Evolutionary conservation across 306 rosid species (phyloP), one percentile per base, ranked within the genome.

Genomic region (Psophocarpus tetragonolobus): DNA sequence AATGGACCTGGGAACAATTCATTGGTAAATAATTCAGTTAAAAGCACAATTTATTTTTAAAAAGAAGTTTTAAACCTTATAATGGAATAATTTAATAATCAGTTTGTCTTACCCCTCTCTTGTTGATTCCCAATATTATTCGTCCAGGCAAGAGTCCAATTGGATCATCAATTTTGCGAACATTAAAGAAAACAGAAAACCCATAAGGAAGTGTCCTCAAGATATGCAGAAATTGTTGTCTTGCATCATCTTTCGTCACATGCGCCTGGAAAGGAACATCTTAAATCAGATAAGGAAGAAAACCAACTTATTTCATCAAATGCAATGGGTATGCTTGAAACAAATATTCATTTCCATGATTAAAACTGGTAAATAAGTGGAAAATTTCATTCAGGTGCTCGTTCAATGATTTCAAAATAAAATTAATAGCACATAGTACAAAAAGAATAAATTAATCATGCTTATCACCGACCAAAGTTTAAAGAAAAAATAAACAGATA

Each of bases 121-220:
- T 94, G 84, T 94, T 94, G 84, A 94, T 94, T 76, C 96, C 98
- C 87, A 94, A 85, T 87, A 92, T 82, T 45, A 94, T 92, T 51
- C 97, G 87, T 68, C 98, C 98, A 0, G 98, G 98, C 24, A 94
- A 80, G 75, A 94, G 97, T 39, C 98, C 98, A 73, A 94, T 94
- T 47, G 98, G 98, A 85, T 94, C 97, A 81, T 94, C 97, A 76
- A 94, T 94, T 91, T 90, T 94, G 36, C 96, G 97, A 69, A 94
- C 91, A 74, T 91, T 84, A 80, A 94, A 94, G 84, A 94, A 94
- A 51, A 94, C 94, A 26, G 98, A 90, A 85, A 87, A 87, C 67
- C 98, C 98, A 54, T 90, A 94, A 35, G 97, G 98, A 90, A 94
- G 93, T 60, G 91, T 77, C 82, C 92, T 92, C 75, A 94, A 83